Base-by-base conservation (phyloP, 495 filamentous ascomycete genomes). In the Poronia punctata region DNA sequence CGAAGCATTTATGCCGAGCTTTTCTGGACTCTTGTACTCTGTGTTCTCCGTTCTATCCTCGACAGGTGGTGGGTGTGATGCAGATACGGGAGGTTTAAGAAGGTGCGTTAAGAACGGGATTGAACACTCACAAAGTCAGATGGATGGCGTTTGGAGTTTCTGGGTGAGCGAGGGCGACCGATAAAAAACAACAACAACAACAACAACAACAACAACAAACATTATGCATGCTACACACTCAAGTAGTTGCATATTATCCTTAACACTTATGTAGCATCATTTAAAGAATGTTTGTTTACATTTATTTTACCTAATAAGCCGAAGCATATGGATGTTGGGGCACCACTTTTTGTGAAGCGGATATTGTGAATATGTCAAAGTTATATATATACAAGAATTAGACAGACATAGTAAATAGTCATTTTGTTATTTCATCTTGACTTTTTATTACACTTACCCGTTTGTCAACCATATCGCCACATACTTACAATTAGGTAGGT, bases 221-320 rank as follows among this genome's bases (percentile, higher is more conserved):
- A n/a, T n/a, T n/a, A n/a, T n/a, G n/a, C n/a, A n/a, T n/a, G n/a
- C n/a, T n/a, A n/a, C n/a, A n/a, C n/a, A n/a, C n/a, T 32, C 15
- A 32, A 32, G 27, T 38, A 37, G 42, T 38, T 45, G 42, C 28
- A 15, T 24, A 18, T n/a, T n/a, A n/a, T n/a, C 27, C 35, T 25
- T 38, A 26, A 33, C 38, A 24, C 16, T 27, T 45, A 45, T 20
- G 35, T 45, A 45, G 35, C 42, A 45, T 45, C n/a, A 33, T 32
- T 38, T 21, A 45, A 38, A 38, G 21, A 23, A 32, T 12, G 21
- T 33, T 23, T 41, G 37, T 19, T 17, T 22, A 19, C 24, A 7
- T 32, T 10, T 5, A 24, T 14, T 25, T 8, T 21, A 11, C n/a
- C 17, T 32, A 9, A 16, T 27, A n/a, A n/a, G 16, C 38, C 15